These are phyloP conservation scores for Zygotorulaspora danielsina DNA, from an alignment of 805 yeast species.

Conservation along the genomic window DNA sequence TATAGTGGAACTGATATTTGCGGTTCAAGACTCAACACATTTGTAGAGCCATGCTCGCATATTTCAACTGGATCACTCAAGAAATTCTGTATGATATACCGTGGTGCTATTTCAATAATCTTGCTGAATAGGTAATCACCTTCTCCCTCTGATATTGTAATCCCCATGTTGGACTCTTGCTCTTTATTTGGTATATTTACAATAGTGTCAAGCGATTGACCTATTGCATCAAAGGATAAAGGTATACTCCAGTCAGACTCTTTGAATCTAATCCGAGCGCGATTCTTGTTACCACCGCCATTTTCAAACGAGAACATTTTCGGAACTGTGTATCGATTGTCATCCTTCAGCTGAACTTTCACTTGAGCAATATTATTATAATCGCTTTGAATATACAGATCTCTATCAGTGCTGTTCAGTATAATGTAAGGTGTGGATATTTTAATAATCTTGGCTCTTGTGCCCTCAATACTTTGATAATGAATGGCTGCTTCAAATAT, in stretches of 20 bases:
- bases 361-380: constrained; percentile 51
- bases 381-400: constrained; percentile 54
- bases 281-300: constrained; percentile 52
- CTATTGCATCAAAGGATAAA: constrained; percentile 83
- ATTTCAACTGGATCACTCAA: constrained; percentile 53
- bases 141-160: constrained; percentile 72
- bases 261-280: constrained; percentile 62
- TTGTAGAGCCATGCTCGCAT: constrained; percentile 64
- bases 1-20: constrained; percentile 55
- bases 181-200: constrained; percentile 48
- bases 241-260: constrained; percentile 71
- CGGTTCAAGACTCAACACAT: constrained; percentile 43
- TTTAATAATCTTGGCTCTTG: constrained; percentile 54
- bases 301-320: constrained; percentile 80
- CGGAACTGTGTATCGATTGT: constrained; percentile 45
- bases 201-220: constrained; percentile 62
- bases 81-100: constrained; percentile 69
- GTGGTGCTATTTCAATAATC: constrained; percentile 74
- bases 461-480: constrained; percentile 49
- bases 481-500: constrained; percentile 57
- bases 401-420: constrained; percentile 72
- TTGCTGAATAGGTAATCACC: constrained; percentile 78
- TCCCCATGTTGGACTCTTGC: constrained; percentile 69
- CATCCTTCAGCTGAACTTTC: constrained; percentile 32
- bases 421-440: constrained; percentile 84